Conservation (phyloP, 805 yeast genomes). For the Ogataea trehaloabstinens region DNA sequence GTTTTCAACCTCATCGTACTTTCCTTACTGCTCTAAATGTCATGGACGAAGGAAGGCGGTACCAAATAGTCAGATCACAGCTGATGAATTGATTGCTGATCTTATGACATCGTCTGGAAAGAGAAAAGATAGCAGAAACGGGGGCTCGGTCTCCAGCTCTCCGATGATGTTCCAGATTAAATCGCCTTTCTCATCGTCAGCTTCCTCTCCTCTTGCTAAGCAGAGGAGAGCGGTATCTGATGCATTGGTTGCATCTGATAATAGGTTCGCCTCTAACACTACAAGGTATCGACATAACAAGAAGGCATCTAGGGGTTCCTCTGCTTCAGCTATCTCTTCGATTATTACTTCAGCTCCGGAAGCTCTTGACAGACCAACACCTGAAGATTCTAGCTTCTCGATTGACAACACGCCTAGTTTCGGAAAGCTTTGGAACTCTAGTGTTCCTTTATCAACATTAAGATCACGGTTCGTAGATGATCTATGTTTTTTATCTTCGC, state of each 20-base stretch:
- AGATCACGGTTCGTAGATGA: conserved; percentile 24
- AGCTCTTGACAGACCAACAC: conserved; percentile 10
- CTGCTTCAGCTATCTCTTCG: conserved; percentile 32
- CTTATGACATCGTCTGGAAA: conserved; percentile 11
- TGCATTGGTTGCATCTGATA: background rate
- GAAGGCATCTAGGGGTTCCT: conserved; percentile 34
- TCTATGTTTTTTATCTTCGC: conserved; percentile 17
- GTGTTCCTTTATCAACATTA: conserved; percentile 15
- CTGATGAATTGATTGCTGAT: conserved; percentile 20
- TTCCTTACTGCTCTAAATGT: conserved; percentile 29
- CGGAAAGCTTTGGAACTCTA: conserved; percentile 14
- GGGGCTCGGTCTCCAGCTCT: conserved; percentile 4
- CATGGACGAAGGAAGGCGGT: conserved; percentile 14
- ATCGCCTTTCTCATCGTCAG: background rate
- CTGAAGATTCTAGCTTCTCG: conserved; percentile 3
- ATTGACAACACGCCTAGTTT: conserved; percentile 1
- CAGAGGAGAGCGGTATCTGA: conserved; percentile 4
- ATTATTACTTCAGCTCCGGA: conserved; percentile 32
- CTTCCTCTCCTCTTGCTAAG: conserved; percentile 4
- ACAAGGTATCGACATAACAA: conserved; percentile 17
- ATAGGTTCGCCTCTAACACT: background rate
- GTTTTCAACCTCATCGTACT: conserved; percentile 11
- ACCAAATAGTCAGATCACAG: conserved; percentile 20
- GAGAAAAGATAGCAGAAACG: conserved; percentile 6
- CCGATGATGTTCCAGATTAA: background rate